These are phyloP conservation scores for Rheum nobile DNA, from an alignment of 148 eudicot genomes.

Conservation along the genomic window DNA sequence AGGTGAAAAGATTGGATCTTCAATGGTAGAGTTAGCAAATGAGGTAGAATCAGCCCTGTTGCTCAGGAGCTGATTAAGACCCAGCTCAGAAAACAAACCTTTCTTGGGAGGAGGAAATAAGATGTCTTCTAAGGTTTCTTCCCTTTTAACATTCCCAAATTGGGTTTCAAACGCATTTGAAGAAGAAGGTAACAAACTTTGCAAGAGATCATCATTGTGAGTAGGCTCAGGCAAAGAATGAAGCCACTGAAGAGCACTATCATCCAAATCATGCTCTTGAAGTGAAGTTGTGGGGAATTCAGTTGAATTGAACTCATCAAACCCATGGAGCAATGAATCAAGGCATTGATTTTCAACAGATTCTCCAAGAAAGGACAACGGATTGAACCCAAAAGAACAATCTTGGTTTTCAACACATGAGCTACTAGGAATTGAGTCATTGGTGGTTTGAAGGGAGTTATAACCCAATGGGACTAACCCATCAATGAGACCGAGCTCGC, in stretches of 20 bases:
- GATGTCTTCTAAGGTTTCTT: slow-evolving; percentile 20
- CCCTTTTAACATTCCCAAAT: slow-evolving; percentile 17
- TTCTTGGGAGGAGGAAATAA: slow-evolving; percentile 20
- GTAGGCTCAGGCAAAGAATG: slow-evolving; percentile 14
- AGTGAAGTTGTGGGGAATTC: slow-evolving; percentile 13
- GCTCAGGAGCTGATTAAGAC: slow-evolving; percentile 46
- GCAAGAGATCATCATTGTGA: slow-evolving; percentile 19
- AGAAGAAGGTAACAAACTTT: slow-evolving; percentile 9
- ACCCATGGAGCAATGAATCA: slow-evolving; percentile 4
- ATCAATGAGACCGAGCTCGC: slow-evolving; percentile 8
- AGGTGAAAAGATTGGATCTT: slow-evolving; percentile 24
- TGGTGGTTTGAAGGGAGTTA: background rate
- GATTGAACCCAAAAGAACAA: background rate
- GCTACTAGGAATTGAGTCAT: slow-evolving; percentile 4
- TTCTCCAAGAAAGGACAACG: slow-evolving; percentile 1
- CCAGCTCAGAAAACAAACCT: slow-evolving; percentile 57
- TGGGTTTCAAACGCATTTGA: slow-evolving; percentile 17
- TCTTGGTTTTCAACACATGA: background rate
- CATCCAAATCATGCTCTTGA: background rate
- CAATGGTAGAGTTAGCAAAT: slow-evolving; percentile 28
- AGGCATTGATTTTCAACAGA: background rate
- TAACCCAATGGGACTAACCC: slow-evolving; percentile 10
- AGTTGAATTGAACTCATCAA: slow-evolving; percentile 21
- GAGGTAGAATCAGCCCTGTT: slow-evolving; percentile 22
- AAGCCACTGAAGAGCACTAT: slow-evolving; percentile 28